phyloP scores from a whole-genome alignment of 768 basidiomycete genomes.

The Amanita rimosa region DNA sequence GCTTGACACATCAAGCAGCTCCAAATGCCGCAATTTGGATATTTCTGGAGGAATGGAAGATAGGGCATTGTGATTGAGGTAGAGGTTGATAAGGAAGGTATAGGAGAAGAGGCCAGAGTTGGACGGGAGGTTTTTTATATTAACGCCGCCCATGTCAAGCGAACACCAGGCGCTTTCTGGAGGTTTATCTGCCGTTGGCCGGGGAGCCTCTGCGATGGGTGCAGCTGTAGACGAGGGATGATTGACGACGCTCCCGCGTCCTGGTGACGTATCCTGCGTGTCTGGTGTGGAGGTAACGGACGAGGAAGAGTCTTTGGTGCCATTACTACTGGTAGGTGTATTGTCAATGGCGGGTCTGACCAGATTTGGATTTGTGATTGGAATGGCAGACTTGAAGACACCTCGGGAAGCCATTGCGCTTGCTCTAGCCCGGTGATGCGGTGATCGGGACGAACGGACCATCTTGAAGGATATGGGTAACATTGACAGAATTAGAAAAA shows the following conservation, averaged over 20 bases:
- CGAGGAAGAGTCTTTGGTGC: conserved; percentile 15
- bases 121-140: conserved; percentile 81
- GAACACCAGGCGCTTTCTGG: conserved; percentile 80
- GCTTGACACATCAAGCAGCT: conserved; percentile 84
- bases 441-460: conserved; percentile 74
- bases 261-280: conserved; percentile 16
- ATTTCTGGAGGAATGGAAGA: conserved; percentile 73
- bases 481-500: conserved; percentile 8
- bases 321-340: background rate
- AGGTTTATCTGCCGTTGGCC: conserved; percentile 51
- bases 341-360: conserved; percentile 35
- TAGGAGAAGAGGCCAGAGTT: conserved; percentile 71
- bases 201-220: conserved; percentile 56
- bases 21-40: conserved; percentile 72
- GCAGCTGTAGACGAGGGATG: conserved; percentile 73
- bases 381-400: conserved; percentile 76
- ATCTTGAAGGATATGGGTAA: conserved; percentile 46
- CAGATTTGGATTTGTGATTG: conserved; percentile 84
- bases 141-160: conserved; percentile 93
- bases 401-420: conserved; percentile 89
- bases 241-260: conserved; percentile 23
- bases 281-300: conserved; percentile 13
- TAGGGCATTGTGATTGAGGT: conserved; percentile 92
- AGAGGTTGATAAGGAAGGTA: conserved; percentile 88
- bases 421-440: conserved; percentile 92